Base-by-base conservation (phyloP, 306 rosid species). In the Cyclanthera cordifolia region DNA sequence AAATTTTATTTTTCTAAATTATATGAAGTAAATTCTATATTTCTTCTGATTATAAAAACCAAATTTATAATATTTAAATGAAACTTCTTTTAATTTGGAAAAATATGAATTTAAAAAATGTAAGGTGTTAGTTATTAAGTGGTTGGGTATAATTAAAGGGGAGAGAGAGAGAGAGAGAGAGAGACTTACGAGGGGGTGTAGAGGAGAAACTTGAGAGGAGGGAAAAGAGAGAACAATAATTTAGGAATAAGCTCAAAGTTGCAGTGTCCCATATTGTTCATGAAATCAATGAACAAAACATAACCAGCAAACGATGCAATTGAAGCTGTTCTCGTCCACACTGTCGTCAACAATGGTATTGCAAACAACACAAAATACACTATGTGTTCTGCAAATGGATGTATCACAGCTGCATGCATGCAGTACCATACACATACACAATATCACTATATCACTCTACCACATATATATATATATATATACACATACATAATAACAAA, bases 211-310 rank as follows among this genome's bases (percentile, higher is more conserved):
- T 87, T 87, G 66, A 85, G 88, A 57, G 81, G 84, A 5, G 88
- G 95, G 1, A 81, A 73, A 37, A 53, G 8, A 1, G 70, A 12
- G 72, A 83, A 85, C 37, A 85, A 58, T 46, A 72, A 47, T 1
- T 56, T 76, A 2, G 90, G 90, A 65, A 87, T 10, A 16, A 85
- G 1, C 76, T 87, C 90, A 45, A 87, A 79, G 71, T 87, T 87
- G 73, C 87, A 87, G 32, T 87, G 95, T 55, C 95, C 90, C 85
- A 87, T 64, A 10, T 85, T 87, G 75, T 87, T 85, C 95, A 87
- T 87, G 8, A 83, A 76, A 69, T 87, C 95, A 65, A 87, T 78
- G 58, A 67, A 87, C 4, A 72, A 69, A 3, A 85, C 16, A 19
- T 87, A 85, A 52, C 51, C 76, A 1, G 60, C 2, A 50, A 76